These are phyloP conservation scores for Trypanosoma cruzi DNA, from an alignment of 208 protist genomes.

Conservation along the genomic window DNA sequence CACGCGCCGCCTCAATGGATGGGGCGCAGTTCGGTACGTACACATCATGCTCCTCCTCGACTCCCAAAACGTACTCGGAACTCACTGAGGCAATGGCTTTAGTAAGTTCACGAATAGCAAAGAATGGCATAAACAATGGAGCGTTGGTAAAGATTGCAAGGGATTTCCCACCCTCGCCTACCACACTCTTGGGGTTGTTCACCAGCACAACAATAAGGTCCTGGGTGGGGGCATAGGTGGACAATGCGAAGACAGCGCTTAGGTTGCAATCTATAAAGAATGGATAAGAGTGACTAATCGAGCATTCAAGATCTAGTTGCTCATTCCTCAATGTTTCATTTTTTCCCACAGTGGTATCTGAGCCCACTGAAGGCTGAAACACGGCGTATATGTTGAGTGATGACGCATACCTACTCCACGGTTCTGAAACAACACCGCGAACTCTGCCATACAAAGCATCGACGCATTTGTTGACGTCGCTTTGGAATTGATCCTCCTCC, in stretches of 20 bases:
- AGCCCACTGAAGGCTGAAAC: constrained; percentile 41
- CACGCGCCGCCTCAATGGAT: constrained; percentile 7
- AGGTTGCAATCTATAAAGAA: constrained; percentile 45
- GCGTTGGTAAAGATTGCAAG: constrained; percentile 55
- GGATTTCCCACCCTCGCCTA: constrained; percentile 36
- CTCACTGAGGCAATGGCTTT: constrained; percentile 48
- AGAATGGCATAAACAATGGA: constrained; percentile 46
- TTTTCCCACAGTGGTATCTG: constrained; percentile 21
- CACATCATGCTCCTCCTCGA: constrained; percentile 26
- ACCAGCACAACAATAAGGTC: constrained; percentile 66
- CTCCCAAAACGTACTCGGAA: constrained; percentile 58
- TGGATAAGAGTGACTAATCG: constrained; percentile 39
- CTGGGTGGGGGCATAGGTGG: constrained; percentile 29
- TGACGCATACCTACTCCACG: constrained; percentile 58
- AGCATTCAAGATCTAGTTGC: constrained; percentile 49
- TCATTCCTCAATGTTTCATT: background rate
- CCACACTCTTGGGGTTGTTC: constrained; percentile 36
- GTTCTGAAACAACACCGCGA: constrained; percentile 39
- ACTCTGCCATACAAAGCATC: constrained; percentile 42
- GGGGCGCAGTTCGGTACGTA: constrained; percentile 47
- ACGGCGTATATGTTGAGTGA: constrained; percentile 65
- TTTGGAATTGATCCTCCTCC: constrained; percentile 36
- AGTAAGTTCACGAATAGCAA: constrained; percentile 69
- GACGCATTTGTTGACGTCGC: constrained; percentile 39
- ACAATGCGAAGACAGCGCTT: constrained; percentile 29